phyloP scores from a whole-genome alignment of 164 flowering plant genomes.

The Sedum album region DNA sequence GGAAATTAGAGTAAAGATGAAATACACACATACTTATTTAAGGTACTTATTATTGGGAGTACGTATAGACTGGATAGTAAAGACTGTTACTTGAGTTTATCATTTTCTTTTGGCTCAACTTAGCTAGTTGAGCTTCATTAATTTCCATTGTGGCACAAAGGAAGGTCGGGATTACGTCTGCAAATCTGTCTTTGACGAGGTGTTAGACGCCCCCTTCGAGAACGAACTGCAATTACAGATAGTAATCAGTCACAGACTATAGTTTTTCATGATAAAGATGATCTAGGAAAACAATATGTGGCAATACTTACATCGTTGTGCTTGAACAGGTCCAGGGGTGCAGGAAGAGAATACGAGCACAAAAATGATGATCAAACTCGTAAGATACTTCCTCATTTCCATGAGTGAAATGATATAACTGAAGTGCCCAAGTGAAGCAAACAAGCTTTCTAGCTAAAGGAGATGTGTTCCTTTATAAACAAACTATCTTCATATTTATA shows the following conservation, averaged over 20 bases:
- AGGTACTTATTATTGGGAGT: no score
- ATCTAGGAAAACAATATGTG: not conserved
- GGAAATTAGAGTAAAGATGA: no score
- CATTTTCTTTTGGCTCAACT: no score
- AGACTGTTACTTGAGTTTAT: no score
- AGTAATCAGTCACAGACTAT: not conserved
- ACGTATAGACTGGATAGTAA: no score
- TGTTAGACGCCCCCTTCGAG: not conserved
- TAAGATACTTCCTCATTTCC: not conserved
- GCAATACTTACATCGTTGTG: conserved; percentile 1
- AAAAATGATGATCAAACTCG: conserved; percentile 3
- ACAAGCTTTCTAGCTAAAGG: not conserved
- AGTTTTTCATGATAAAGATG: not conserved
- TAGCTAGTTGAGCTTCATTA: not conserved
- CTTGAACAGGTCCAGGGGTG: not conserved
- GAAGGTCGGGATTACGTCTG: not conserved
- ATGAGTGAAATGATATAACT: no score
- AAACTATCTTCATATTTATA: not conserved
- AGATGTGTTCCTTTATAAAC: not conserved
- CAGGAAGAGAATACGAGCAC: not conserved
- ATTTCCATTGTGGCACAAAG: conserved; percentile 2
- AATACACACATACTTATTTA: no score
- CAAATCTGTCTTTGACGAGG: conserved; percentile 3
- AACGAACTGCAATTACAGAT: not conserved
- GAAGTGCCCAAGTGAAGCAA: not conserved